Evolutionary conservation across 208 protist genomes (phyloP), one percentile per base, ranked within the genome.

Genomic region (Tetramitus jugosus): DNA sequence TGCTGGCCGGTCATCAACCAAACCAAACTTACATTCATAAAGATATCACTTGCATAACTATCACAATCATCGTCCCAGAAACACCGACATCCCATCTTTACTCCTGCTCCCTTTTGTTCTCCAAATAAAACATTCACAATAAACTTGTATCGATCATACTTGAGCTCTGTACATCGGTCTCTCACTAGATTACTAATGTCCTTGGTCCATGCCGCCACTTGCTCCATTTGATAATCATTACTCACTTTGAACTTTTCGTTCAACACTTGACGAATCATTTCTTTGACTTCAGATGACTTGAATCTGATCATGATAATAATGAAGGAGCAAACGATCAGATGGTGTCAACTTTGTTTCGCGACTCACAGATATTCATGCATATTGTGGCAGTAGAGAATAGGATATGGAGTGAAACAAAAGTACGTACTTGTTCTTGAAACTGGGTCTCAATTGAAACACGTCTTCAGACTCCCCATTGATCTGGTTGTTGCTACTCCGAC

Each of bases 31-130:
- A 79, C 78, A 79, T 80, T 94, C 52, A 94, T 87, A 81, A 93
- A 96, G 31, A 93, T 89, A 80, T 96, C 89, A 80, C 94, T 89
- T 49, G 94, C 86, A 81, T 94, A 95, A 77, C 90, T 91, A 84
- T 96, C 93, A n/a, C 91, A 94, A 84, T 96, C 93, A 0, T 89
- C 91, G 85, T 96, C 93, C 91, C 93, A 96, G 80, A 96, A 96
- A 90, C 94, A 94, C 78, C 93, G 93, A 82, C 91, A 95, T 0
- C 93, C 93, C 37, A 92, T 88, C 72, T 91, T 89, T 68, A 96
- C 53, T 10, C 93, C 93, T 64, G 93, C 87, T 0, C 93, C 93
- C 20, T 89, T 89, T 81, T 95, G 91, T 81, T 96, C 93, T 3
- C 91, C 90, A 80, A 96, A 93, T 88, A 96, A 91, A 77, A 91